Conservation (phyloP, 306 rosid species). For the Delonix regia region DNA sequence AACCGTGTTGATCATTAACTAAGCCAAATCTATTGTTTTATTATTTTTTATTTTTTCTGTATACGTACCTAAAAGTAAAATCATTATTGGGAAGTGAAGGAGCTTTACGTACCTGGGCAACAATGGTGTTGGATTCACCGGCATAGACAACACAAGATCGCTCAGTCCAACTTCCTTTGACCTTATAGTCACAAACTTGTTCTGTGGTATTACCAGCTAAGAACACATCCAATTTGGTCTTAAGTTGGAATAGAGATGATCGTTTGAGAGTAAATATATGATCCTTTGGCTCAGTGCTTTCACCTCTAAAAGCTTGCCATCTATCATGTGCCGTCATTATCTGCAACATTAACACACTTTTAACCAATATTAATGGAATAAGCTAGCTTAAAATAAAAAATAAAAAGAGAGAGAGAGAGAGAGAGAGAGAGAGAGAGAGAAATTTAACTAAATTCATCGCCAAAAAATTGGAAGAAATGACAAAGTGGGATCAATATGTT, state of each 20-base stretch:
- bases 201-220: slow-evolving; percentile 47
- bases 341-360: slow-evolving; percentile 20
- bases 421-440: too few species aligned
- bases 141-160: slow-evolving; percentile 60
- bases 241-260: slow-evolving; percentile 42
- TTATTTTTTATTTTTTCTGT: too few species aligned
- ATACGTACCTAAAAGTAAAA: too few species aligned
- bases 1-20: too few species aligned
- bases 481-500: too few species aligned
- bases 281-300: slow-evolving; percentile 40
- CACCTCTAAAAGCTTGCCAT: slow-evolving; percentile 64
- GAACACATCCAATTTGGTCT: slow-evolving; percentile 53
- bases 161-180: slow-evolving; percentile 58
- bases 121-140: slow-evolving; percentile 50
- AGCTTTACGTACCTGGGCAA: slow-evolving; percentile 46
- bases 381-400: too few species aligned
- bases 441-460: too few species aligned
- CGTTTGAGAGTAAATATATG: slow-evolving; percentile 45
- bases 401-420: too few species aligned
- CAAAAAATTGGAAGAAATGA: too few species aligned
- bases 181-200: slow-evolving; percentile 53
- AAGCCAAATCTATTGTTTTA: too few species aligned
- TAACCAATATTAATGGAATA: too few species aligned
- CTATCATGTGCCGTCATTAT: slow-evolving; percentile 41
- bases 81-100: too few species aligned